Evolutionary conservation across 2,329 filamentous ascomycete genomes (phyloP).

Genomic region (Gliomastix tumulicola): DNA sequence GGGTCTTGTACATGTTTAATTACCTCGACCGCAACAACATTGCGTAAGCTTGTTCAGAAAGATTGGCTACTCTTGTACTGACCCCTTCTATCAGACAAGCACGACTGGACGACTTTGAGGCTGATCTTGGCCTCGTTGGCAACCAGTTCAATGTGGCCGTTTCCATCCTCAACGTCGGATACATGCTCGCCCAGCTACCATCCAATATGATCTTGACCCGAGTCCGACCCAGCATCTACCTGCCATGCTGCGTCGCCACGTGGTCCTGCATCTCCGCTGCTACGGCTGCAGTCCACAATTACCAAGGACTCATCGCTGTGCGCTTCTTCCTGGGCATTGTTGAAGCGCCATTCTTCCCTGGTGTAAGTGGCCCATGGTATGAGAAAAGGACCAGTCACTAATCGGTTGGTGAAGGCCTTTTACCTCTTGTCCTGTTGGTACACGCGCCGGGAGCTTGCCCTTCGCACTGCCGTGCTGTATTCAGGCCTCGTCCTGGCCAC

Average conservation of each 20-base stretch:
- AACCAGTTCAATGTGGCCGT: constrained; percentile 48
- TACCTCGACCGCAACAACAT: constrained; percentile 14
- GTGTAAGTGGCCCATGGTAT: constrained; percentile 1
- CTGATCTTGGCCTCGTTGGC: constrained; percentile 2
- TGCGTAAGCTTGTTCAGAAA: constrained; percentile 7
- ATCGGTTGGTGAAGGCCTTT: constrained; percentile 14
- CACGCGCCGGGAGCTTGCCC: constrained; percentile 54
- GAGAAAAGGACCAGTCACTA: not conserved
- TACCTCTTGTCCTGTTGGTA: constrained; percentile 58
- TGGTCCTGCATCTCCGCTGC: constrained; percentile 37
- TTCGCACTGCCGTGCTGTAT: constrained; percentile 48
- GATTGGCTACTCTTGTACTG: not conserved
- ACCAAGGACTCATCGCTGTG: constrained; percentile 20
- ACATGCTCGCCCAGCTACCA: constrained; percentile 11
- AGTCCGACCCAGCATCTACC: constrained; percentile 10
- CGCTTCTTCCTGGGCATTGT: constrained; percentile 26
- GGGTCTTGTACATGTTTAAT: constrained; percentile 15
- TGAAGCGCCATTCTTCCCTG: constrained; percentile 20
- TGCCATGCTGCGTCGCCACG: constrained; percentile 17
- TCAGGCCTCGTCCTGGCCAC: constrained; percentile 58
- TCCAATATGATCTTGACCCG: constrained; percentile 13
- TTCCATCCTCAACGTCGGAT: constrained; percentile 39
- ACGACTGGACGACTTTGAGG: not conserved
- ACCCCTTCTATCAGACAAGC: not conserved
- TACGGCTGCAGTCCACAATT: constrained; percentile 23